A percentile compares a stretch with the other conserved stretches of the same genome.
These are phyloP conservation scores for Termitomyces titanicus DNA, from an alignment of 768 basidiomycete genomes.

Conservation along the genomic window DNA sequence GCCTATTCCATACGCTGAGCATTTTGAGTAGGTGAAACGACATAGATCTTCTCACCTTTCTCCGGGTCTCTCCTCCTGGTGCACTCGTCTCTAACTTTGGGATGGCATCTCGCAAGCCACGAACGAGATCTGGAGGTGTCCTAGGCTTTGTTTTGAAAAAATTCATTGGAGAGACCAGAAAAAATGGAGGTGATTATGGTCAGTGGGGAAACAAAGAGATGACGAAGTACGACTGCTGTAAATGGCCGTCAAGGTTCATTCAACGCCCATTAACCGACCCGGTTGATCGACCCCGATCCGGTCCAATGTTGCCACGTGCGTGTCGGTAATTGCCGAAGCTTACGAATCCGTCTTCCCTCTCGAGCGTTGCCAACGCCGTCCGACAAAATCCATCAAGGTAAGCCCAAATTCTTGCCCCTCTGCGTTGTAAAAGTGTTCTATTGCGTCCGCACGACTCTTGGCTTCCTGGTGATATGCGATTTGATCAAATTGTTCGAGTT, in stretches of 20 bases:
- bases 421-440: slow-evolving; percentile 7
- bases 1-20: slow-evolving; percentile 46
- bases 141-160: slow-evolving; percentile 93
- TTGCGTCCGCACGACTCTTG: slow-evolving; percentile 14
- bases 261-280: not conserved
- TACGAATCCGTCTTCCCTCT: slow-evolving; percentile 8
- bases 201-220: not conserved
- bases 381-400: slow-evolving; percentile 58
- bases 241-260: slow-evolving; percentile 11
- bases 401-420: slow-evolving; percentile 34
- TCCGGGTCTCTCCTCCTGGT: slow-evolving; percentile 70
- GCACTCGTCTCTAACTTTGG: slow-evolving; percentile 70
- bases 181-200: not conserved
- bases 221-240: slow-evolving; percentile 11
- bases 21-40: not conserved
- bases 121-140: slow-evolving; percentile 85
- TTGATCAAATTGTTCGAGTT: slow-evolving; percentile 16
- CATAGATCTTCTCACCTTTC: slow-evolving; percentile 58
- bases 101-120: slow-evolving; percentile 75
- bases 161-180: slow-evolving; percentile 55
- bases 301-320: slow-evolving; percentile 7
- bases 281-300: not conserved
- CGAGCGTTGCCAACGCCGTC: slow-evolving; percentile 16
- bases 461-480: slow-evolving; percentile 14
- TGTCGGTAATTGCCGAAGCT: slow-evolving; percentile 16